Evolutionary conservation across 2,329 filamentous ascomycete species (phyloP).

Genomic region (Karstenula rhodostoma): DNA sequence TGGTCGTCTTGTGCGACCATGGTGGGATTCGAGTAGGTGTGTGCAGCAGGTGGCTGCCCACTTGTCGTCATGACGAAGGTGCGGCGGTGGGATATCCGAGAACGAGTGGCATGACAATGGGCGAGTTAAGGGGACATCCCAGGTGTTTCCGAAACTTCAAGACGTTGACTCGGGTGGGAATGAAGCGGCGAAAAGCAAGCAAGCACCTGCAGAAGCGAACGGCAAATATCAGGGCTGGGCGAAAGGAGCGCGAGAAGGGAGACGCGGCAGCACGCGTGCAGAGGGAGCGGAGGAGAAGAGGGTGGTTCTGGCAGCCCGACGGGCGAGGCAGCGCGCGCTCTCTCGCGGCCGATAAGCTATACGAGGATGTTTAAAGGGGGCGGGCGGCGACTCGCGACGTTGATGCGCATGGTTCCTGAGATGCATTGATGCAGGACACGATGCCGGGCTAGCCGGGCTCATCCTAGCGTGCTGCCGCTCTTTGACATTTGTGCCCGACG

Average conservation of each 20-base stretch:
- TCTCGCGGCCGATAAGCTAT: slow-evolving; percentile 17
- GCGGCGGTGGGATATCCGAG: slow-evolving; percentile 28
- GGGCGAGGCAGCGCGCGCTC: slow-evolving; percentile 9
- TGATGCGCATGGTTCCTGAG: slow-evolving; percentile 14
- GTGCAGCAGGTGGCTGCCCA: slow-evolving; percentile 9
- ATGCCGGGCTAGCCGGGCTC: slow-evolving; percentile 21
- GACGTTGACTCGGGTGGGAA: slow-evolving; percentile 25
- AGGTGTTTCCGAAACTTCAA: slow-evolving; percentile 27
- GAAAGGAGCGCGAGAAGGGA: slow-evolving; percentile 21
- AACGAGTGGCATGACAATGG: slow-evolving; percentile 47
- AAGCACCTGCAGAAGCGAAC: slow-evolving; percentile 18
- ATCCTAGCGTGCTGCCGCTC: slow-evolving; percentile 17
- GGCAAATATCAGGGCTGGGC: slow-evolving; percentile 10
- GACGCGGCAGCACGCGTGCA: slow-evolving; percentile 4
- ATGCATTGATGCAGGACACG: slow-evolving; percentile 14
- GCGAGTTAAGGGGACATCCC: slow-evolving; percentile 17
- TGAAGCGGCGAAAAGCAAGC: slow-evolving; percentile 31
- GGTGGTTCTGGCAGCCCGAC: background rate
- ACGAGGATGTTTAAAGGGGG: slow-evolving; percentile 29
- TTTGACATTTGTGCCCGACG: background rate
- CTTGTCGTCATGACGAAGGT: slow-evolving; percentile 43
- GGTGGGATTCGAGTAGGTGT: slow-evolving; percentile 27
- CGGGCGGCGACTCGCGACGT: slow-evolving; percentile 18
- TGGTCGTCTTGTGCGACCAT: slow-evolving; percentile 64
- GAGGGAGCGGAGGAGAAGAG: slow-evolving; percentile 2